A percentile compares a stretch with the other conserved stretches of the same genome.
Evolutionary conservation across 768 basidiomycete genomes (phyloP).

Genomic region (Podaxis sp.): DNA sequence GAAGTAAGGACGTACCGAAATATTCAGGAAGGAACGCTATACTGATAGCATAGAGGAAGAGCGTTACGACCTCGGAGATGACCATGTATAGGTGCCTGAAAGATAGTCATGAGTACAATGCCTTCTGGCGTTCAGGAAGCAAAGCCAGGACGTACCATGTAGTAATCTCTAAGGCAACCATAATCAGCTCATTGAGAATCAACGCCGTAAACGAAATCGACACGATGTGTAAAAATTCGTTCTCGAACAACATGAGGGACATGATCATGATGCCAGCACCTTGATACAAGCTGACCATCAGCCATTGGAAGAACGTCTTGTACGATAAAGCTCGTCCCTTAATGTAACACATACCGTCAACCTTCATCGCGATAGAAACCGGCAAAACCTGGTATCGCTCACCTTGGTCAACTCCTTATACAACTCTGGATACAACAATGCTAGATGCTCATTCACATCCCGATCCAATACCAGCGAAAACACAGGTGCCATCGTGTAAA

Average conservation of each 20-base stretch:
- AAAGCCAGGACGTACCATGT: slow-evolving; percentile 66
- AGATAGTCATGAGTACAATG: neutral
- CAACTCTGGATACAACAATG: slow-evolving; percentile 92
- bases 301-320: slow-evolving; percentile 98
- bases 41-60: slow-evolving; percentile 84
- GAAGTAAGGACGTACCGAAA: slow-evolving; percentile 69
- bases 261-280: slow-evolving; percentile 99
- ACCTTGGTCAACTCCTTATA: slow-evolving; percentile 99
- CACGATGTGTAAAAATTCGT: slow-evolving; percentile 96
- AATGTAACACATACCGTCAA: slow-evolving; percentile 2
- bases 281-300: slow-evolving; percentile 97
- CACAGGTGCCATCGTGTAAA: slow-evolving; percentile 98
- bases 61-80: slow-evolving; percentile 84
- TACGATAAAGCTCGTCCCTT: slow-evolving; percentile 93
- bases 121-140: neutral
- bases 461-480: slow-evolving; percentile 95
- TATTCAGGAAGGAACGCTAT: slow-evolving; percentile 95
- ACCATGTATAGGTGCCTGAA: slow-evolving; percentile 94
- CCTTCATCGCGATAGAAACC: neutral
- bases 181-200: slow-evolving; percentile 95
- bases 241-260: slow-evolving; percentile 94
- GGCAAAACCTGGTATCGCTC: slow-evolving; percentile 14
- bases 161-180: slow-evolving; percentile 97
- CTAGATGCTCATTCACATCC: slow-evolving; percentile 94
- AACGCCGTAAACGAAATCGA: slow-evolving; percentile 97